Evolutionary conservation across 768 basidiomycete genomes (phyloP).

Genomic region (Lepiota venenata): DNA sequence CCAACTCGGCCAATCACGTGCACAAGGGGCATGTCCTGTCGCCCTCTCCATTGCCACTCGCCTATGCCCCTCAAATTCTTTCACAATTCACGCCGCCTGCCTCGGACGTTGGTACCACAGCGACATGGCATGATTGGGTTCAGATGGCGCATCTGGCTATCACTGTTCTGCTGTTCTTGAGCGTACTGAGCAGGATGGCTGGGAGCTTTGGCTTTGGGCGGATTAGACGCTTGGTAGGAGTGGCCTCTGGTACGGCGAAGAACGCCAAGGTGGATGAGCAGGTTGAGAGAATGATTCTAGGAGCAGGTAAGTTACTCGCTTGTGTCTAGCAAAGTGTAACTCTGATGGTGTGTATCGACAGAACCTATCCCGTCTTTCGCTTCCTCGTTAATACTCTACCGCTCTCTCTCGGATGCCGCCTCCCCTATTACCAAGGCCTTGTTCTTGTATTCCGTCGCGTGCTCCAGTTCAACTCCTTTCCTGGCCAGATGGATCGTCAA

Average conservation of each 20-base stretch:
- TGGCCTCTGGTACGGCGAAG: neutral
- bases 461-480: conserved; percentile 43
- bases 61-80: conserved; percentile 30
- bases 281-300: conserved; percentile 12
- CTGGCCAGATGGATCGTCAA: conserved; percentile 38
- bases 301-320: conserved; percentile 22
- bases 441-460: neutral
- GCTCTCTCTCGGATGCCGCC: neutral
- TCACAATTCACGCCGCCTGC: conserved; percentile 24
- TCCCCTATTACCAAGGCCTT: conserved; percentile 5
- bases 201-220: conserved; percentile 23
- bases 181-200: conserved; percentile 40
- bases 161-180: conserved; percentile 58
- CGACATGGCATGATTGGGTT: conserved; percentile 46
- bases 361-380: neutral
- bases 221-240: conserved; percentile 13
- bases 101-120: conserved; percentile 18
- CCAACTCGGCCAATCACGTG: conserved; percentile 22
- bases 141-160: conserved; percentile 66
- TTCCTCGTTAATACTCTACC: neutral
- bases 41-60: conserved; percentile 31
- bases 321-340: neutral
- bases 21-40: conserved; percentile 54
- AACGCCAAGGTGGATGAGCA: conserved; percentile 11
- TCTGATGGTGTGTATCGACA: neutral